Percentiles rank a stretch among this genome's conserved stretches.
Conservation (phyloP, 306 rosid species). For the Prinsepia uniflora region DNA sequence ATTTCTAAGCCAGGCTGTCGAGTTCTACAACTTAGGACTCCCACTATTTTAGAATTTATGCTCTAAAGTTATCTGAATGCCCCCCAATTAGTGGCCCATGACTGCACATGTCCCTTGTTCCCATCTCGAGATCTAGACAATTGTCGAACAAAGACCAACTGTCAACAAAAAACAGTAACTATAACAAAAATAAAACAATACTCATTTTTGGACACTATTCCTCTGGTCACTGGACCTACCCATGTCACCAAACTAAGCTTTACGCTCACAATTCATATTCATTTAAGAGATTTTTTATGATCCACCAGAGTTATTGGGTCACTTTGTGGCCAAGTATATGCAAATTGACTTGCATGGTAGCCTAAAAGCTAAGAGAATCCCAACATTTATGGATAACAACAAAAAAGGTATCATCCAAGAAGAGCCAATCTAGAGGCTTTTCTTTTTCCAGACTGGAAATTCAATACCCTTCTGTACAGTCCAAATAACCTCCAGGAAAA, state of each 20-base stretch:
- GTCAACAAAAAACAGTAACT: neutral
- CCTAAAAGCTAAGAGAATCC: constrained; percentile 12
- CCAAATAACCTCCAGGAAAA: constrained; percentile 18
- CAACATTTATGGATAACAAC: constrained; percentile 20
- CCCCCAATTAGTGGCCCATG: constrained; percentile 28
- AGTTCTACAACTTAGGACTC: neutral
- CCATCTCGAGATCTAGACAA: constrained; percentile 29
- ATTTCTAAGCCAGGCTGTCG: neutral
- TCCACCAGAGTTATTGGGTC: no score
- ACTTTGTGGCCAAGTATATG: constrained; percentile 1
- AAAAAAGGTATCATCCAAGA: constrained; percentile 1
- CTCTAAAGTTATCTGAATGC: neutral
- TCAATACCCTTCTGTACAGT: constrained; percentile 33
- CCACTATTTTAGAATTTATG: neutral
- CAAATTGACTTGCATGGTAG: constrained; percentile 6
- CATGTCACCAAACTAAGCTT: constrained; percentile 22
- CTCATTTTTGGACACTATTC: neutral
- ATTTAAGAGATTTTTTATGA: no score
- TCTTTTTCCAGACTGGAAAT: constrained; percentile 43
- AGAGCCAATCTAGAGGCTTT: neutral
- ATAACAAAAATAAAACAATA: constrained; percentile 12
- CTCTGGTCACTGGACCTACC: constrained; percentile 10
- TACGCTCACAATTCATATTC: constrained; percentile 9
- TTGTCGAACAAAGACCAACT: no score
- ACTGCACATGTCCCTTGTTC: constrained; percentile 41